Evolutionary conservation across 2,329 filamentous ascomycete genomes (phyloP), one percentile per base, ranked within the genome.

Genomic region (Cercospora sojina): DNA sequence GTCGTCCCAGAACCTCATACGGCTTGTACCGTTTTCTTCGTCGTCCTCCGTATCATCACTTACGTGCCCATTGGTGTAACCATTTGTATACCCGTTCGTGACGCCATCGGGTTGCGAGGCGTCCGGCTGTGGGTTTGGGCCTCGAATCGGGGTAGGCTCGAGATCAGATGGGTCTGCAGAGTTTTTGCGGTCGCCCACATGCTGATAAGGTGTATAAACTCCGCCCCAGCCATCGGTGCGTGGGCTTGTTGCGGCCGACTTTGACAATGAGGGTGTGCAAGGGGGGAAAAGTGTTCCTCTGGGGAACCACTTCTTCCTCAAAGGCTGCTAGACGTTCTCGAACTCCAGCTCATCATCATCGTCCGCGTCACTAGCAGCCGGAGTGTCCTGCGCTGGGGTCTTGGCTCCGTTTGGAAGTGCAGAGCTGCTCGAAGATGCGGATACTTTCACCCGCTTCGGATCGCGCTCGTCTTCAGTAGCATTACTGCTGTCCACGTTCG

Each of bases 401-500:
- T 31, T 70, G 32, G 72, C 57, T 25, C 66, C 66, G 25, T 75
- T 32, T 70, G 75, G 5, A 56, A 29, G 13, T 12, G 51, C 29
- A 27, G 51, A 31, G 43, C 74, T 74, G 1, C 77, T 77, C 7
- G 76, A 73, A 9, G 81, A 78, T 67, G 81, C 77, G 62, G 89
- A 87, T 18, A 89, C 76, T 76, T 88, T 89, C 53, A 87, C 82
- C 68, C 85, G 85, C 80, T 91, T 91, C 12, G 84, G 81, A 43
- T 81, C 77, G 23, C 80, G 81, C 65, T 84, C 84, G 51, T 81
- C 79, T 64, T 77, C 76, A 8, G 74, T 76, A 4, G 74, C 73
- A 66, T 75, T 76, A 55, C 72, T 74, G 58, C 75, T 76, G 60
- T 76, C 74, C 8, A 69, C 61, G 47, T 70, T 69, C 13, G 67